Conservation (phyloP, 2,329 filamentous ascomycete genomes). For the Fusarium lyarnte region DNA sequence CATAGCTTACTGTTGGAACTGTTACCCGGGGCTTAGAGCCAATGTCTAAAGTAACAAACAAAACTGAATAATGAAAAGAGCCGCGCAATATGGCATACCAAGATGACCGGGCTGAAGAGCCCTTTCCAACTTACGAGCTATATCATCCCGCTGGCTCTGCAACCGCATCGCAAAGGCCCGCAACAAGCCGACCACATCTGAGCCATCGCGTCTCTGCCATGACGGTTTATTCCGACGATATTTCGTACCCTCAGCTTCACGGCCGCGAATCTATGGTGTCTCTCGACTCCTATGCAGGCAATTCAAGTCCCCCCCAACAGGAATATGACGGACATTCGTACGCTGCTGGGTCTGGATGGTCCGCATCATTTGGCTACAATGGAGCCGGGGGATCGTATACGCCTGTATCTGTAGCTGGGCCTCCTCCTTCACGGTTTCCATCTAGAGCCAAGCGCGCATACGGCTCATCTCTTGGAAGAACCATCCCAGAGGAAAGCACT, state of each 20-base stretch:
- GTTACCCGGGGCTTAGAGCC: neutral
- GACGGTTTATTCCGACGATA: conserved; percentile 46
- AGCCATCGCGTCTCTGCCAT: conserved; percentile 48
- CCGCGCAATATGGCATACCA: conserved; percentile 44
- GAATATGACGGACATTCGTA: conserved; percentile 36
- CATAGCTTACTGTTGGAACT: conserved; percentile 4
- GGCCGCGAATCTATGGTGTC: conserved; percentile 53
- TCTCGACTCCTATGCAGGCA: conserved; percentile 47
- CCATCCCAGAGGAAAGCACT: conserved; percentile 44
- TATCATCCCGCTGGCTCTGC: conserved; percentile 21
- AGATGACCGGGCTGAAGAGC: conserved; percentile 45
- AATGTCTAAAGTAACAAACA: neutral
- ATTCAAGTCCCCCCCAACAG: conserved; percentile 23
- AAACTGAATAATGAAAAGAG: conserved; percentile 36
- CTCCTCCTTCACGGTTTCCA: conserved; percentile 30
- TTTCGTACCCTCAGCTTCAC: conserved; percentile 44
- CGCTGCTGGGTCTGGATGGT: conserved; percentile 36
- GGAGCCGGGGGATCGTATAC: conserved; percentile 42
- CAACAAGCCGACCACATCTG: conserved; percentile 35
- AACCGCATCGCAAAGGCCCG: conserved; percentile 7
- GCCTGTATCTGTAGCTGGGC: conserved; percentile 38
- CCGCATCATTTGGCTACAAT: conserved; percentile 45
- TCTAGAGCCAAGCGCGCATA: conserved; percentile 43
- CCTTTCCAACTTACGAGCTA: conserved; percentile 34
- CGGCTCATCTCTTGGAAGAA: conserved; percentile 36